Evolutionary conservation across 2,329 filamentous ascomycete genomes (phyloP), one percentile per base, ranked within the genome.

Genomic region (Alternaria ventricosa): DNA sequence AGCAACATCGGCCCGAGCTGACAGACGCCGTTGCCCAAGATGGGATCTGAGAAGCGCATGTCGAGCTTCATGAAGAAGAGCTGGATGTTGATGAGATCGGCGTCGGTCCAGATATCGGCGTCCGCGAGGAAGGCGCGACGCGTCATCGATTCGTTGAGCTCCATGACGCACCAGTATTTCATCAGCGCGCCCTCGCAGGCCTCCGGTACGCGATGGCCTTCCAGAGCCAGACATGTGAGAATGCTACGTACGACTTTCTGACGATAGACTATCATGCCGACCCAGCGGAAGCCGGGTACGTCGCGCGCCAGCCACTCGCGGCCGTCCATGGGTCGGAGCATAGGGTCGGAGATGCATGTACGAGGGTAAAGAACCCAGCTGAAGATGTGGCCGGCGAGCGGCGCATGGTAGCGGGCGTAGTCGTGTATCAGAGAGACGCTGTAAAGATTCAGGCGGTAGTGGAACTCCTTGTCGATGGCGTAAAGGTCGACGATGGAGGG

Each of bases 131-230:
- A 80, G 2, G 81, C 81, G 6, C 84, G 78, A 1, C 92, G 87
- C 36, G 36, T 41, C 0, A 4, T 13, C 85, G 81, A 0, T 67
- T 71, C 54, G 84, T 90, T 81, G 5, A 90, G 81, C 71, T 94
- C 91, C 82, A 93, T 88, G 33, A 92, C 73, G 55, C 91, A 84
- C 93, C 93, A 96, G 18, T 93, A 82, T 73, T 92, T 91, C 71
- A 73, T 73, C 23, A 80, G 23, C 81, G 63, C 87, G 84, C 36
- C 84, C 84, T 43, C 82, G 81, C 67, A 90, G 82, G 11, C 90
- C 85, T 18, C 25, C 0, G 76, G 76, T 1, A 79, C 65, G 0
- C 71, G 62, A 84, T 80, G 4, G 88, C 84, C 86, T 83, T 86
- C 65, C 90, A 89, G 57, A 84, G 83, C 55, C 89, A 85, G 84